Conservation (phyloP, 208 protist genomes). For the Leishmania mexicana region DNA sequence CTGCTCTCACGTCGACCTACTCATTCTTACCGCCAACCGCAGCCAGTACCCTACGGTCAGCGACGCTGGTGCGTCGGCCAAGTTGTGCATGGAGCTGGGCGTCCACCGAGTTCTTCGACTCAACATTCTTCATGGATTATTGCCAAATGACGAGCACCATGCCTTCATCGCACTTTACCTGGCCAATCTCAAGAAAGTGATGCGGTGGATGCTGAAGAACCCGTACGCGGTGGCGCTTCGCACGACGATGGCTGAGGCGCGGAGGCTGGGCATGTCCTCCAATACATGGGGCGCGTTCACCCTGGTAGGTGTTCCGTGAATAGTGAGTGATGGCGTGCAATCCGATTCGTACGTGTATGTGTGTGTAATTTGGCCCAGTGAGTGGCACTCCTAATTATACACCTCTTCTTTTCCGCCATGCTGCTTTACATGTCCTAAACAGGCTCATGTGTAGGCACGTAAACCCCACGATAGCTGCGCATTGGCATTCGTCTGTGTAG, state of each 20-base stretch:
- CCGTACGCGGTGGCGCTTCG: conserved; percentile 83
- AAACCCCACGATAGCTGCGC: not conserved
- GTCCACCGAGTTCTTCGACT: conserved; percentile 76
- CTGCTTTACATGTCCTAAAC: not conserved
- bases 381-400: not conserved
- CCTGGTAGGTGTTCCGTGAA: conserved; percentile 71
- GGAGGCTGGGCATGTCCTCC: conserved; percentile 32
- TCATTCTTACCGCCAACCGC: conserved; percentile 64
- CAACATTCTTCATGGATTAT: conserved; percentile 43
- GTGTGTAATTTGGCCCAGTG: not conserved
- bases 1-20: conserved; percentile 46
- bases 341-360: not conserved
- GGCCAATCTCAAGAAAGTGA: conserved; percentile 41
- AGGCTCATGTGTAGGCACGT: not conserved
- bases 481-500: not conserved
- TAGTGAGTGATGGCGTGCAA: not conserved
- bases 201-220: conserved; percentile 47
- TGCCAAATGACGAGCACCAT: conserved; percentile 51
- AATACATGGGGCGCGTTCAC: conserved; percentile 77
- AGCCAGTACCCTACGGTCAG: conserved; percentile 32
- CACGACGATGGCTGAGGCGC: conserved; percentile 49
- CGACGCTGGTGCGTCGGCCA: conserved; percentile 49
- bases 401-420: not conserved
- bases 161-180: conserved; percentile 66
- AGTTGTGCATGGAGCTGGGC: conserved; percentile 66